Conservation (phyloP, 2,329 filamentous ascomycete genomes). For the Emergomyces pasteurianus region DNA sequence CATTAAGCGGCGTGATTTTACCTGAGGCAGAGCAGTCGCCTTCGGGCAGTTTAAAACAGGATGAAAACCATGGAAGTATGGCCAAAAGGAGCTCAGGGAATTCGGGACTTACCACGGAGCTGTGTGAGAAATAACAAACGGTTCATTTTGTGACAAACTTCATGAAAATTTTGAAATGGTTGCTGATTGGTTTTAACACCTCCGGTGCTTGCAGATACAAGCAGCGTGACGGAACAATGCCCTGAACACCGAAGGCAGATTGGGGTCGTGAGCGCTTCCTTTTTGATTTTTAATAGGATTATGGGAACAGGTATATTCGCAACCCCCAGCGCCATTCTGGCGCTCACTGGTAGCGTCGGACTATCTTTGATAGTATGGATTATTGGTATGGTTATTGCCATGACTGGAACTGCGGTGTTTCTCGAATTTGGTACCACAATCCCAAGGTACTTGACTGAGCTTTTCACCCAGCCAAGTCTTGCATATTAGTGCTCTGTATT, state of each 20-base stretch:
- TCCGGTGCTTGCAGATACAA: neutral
- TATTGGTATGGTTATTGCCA: slow-evolving; percentile 36
- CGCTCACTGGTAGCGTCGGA: slow-evolving; percentile 34
- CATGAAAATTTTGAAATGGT: neutral
- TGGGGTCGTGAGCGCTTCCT: slow-evolving; percentile 30
- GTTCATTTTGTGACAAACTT: neutral
- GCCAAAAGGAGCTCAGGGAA: neutral
- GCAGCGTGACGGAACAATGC: slow-evolving; percentile 18
- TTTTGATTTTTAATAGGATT: slow-evolving; percentile 39
- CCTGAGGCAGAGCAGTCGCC: slow-evolving; percentile 3
- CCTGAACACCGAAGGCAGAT: slow-evolving; percentile 29
- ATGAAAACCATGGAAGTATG: neutral
- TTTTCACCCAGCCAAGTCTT: neutral
- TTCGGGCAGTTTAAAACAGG: neutral
- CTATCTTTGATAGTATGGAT: slow-evolving; percentile 40
- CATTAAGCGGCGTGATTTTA: neutral
- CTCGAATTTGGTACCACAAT: slow-evolving; percentile 41
- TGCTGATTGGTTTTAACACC: neutral
- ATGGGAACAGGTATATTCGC: slow-evolving; percentile 41
- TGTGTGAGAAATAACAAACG: neutral
- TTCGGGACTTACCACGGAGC: neutral
- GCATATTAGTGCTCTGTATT: neutral
- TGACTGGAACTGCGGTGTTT: slow-evolving; percentile 34
- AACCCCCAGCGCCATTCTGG: slow-evolving; percentile 36
- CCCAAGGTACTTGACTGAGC: slow-evolving; percentile 23